These are phyloP conservation scores for Linum tenue DNA, from an alignment of 345 rosid species.

Conservation along the genomic window DNA sequence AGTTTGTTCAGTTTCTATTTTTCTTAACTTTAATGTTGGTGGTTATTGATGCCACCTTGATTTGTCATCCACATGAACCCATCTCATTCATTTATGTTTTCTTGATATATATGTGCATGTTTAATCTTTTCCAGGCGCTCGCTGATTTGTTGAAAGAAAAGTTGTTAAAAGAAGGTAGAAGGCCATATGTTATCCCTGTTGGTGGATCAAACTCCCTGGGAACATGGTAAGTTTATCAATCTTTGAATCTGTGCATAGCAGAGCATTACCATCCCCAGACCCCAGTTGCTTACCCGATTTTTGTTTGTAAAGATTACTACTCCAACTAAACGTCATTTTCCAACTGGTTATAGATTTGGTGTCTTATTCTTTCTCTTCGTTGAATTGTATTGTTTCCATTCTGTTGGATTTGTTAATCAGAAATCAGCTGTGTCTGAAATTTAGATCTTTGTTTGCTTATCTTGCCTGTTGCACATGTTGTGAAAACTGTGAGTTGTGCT, in stretches of 20 bases:
- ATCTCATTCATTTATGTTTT: not conserved
- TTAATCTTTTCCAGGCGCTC: constrained; percentile 45
- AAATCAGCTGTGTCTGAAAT: no score
- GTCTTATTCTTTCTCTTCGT: no score
- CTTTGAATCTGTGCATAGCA: no score
- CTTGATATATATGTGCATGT: constrained; percentile 6
- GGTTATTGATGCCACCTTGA: no score
- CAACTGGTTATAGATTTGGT: no score
- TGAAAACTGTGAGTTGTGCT: no score
- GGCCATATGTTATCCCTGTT: constrained; percentile 85
- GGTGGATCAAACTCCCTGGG: constrained; percentile 94
- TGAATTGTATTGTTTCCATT: no score
- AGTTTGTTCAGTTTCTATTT: not conserved
- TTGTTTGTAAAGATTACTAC: no score
- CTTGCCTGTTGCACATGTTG: no score
- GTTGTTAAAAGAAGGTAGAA: constrained; percentile 68
- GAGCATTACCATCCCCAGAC: not conserved
- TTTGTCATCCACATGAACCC: not conserved
- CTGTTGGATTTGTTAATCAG: no score
- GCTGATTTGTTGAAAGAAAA: constrained; percentile 62
- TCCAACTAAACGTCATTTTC: no score
- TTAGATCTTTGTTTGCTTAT: no score
- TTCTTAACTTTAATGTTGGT: not conserved
- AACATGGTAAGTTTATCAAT: constrained; percentile 59
- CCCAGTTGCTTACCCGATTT: not conserved